Base-by-base conservation (phyloP, 768 basidiomycete genomes). In the Suillus ampliporus region DNA sequence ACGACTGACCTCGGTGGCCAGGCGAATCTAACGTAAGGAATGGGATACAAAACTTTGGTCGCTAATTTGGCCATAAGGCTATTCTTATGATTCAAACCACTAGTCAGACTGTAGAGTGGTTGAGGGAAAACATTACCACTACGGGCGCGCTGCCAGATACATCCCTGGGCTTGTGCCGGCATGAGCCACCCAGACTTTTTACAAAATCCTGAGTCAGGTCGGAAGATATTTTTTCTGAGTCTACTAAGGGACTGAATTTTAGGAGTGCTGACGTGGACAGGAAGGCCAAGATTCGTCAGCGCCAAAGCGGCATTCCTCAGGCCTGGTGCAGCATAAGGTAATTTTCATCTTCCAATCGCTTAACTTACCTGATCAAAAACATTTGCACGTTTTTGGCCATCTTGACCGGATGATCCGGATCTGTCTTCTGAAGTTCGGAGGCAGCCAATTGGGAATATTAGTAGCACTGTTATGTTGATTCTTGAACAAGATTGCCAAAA, bases 151-250 rank as follows among this genome's bases (percentile, higher is more conserved):
- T 97, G 95, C 96, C 96, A 99, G 47, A 89, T 93, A 72, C 94
- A 97, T 77, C 99, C 97, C 68, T 99, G 97, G 1, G 95, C 96
- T 75, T 98, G 94, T 0, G 95, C 95, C 5, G 96, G 83, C 86
- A 94, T 90, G 60, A 98, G 83, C 65, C 77, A 84, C 70, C 87
- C 47, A 97, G 71, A 31, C 86, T 82, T 52, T 79, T 80, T 26
- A 92, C 69, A 67, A 90, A 89, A 0, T 84, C 70, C 28, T 78
- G 76, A 0, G 89, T 83, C 31, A 97, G 82, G 72, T 98, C 97
- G 17, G 81, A 67, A 0, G 89, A 86, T 2, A 73, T 70, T 19
- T 86, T 81, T 41, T 88, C 86, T 47, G 80, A 79, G 21, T 84
- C 81, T 8, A 79, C 76, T 0, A 83, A 72, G 23, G 82, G 77